These are phyloP conservation scores for Danielia oregonensis DNA, from an alignment of 805 yeast genomes.

Conservation along the genomic window DNA sequence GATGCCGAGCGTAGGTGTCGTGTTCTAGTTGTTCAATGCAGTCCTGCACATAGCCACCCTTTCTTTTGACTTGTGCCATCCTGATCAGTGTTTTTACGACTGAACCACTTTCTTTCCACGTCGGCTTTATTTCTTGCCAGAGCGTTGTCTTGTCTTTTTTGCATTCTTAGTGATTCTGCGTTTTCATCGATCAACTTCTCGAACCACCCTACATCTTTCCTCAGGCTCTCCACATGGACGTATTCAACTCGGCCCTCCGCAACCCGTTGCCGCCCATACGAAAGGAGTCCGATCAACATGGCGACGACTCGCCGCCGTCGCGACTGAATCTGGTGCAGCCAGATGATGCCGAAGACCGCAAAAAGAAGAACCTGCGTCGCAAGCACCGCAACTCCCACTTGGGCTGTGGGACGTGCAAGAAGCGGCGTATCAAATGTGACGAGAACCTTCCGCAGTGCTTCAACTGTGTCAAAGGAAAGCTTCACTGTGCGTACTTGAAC, in stretches of 20 bases:
- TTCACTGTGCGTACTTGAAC: constrained; percentile 46
- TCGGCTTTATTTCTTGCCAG: too few species aligned
- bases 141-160: too few species aligned
- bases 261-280: constrained; percentile 36
- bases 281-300: constrained; percentile 15
- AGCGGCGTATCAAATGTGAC: constrained; percentile 62
- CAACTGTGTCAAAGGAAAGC: constrained; percentile 49
- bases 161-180: too few species aligned
- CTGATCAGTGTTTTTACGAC: too few species aligned
- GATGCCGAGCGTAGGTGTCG: too few species aligned
- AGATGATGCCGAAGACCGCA: constrained; percentile 13
- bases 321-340: constrained; percentile 4
- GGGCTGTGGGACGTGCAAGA: constrained; percentile 71
- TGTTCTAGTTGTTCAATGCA: too few species aligned
- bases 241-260: constrained; percentile 28
- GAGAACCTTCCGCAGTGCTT: constrained; percentile 57
- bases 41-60: too few species aligned
- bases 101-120: too few species aligned
- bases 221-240: too few species aligned
- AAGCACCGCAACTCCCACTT: constrained; percentile 66
- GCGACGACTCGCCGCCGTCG: constrained; percentile 6
- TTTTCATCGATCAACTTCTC: too few species aligned
- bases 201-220: too few species aligned
- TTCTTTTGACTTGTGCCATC: too few species aligned
- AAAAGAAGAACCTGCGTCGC: constrained; percentile 47